Conservation (phyloP, 2,329 filamentous ascomycete species). For the Dendryphion nanum region DNA sequence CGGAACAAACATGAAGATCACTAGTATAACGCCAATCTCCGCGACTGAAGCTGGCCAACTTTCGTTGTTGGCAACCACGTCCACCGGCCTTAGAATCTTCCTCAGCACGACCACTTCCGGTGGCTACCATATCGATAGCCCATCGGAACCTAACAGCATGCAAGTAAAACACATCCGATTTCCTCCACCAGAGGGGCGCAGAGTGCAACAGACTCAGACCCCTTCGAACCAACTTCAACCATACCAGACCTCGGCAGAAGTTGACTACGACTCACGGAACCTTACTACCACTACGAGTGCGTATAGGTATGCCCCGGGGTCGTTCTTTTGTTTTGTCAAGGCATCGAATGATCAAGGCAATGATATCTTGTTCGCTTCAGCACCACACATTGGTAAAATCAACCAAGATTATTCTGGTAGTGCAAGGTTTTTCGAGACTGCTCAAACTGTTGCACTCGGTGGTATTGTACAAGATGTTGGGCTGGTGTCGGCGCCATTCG, state of each 20-base stretch:
- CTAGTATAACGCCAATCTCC: slow-evolving; percentile 82
- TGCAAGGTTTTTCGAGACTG: slow-evolving; percentile 72
- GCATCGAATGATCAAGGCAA: slow-evolving; percentile 57
- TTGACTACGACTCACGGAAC: slow-evolving; percentile 27
- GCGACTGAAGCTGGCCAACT: slow-evolving; percentile 76
- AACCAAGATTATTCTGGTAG: slow-evolving; percentile 53
- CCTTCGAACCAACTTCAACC: slow-evolving; percentile 28
- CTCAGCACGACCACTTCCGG: slow-evolving; percentile 87
- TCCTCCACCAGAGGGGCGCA: slow-evolving; percentile 61
- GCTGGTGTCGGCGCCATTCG: slow-evolving; percentile 68
- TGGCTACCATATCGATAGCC: slow-evolving; percentile 60
- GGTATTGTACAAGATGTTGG: slow-evolving; percentile 77
- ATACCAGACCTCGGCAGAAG: slow-evolving; percentile 23
- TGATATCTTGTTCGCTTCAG: slow-evolving; percentile 77
- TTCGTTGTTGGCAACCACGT: slow-evolving; percentile 86
- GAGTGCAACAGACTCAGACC: slow-evolving; percentile 15
- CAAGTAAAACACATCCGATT: slow-evolving; percentile 97
- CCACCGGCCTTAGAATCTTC: slow-evolving; percentile 87
- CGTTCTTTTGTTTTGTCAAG: slow-evolving; percentile 83
- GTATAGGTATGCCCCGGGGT: slow-evolving; percentile 75
- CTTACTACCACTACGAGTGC: slow-evolving; percentile 46
- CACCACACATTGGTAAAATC: slow-evolving; percentile 85
- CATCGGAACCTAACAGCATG: slow-evolving; percentile 84
- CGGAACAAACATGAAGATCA: slow-evolving; percentile 65
- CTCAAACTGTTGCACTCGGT: slow-evolving; percentile 73